Evolutionary conservation across 805 yeast species (phyloP).

Genomic region (Saturnispora besseyi): DNA sequence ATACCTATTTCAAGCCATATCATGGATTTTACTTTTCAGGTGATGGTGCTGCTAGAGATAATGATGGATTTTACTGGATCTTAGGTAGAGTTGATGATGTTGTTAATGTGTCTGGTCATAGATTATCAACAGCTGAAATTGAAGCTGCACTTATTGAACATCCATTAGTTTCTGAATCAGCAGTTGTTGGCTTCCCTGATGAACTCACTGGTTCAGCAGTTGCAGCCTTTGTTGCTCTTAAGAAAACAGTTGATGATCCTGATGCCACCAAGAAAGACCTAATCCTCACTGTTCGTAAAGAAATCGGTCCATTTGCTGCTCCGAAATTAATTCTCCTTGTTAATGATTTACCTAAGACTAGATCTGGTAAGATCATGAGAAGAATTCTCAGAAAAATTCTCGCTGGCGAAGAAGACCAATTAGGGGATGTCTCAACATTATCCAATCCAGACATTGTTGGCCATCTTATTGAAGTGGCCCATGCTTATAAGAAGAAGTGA

Average conservation of each 20-base stretch:
- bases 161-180: constrained; percentile 62
- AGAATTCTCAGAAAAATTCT: constrained; percentile 70
- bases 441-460: constrained; percentile 69
- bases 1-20: constrained; percentile 76
- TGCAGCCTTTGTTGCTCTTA: constrained; percentile 70
- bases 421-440: constrained; percentile 72
- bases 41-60: constrained; percentile 83
- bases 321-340: constrained; percentile 68
- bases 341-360: constrained; percentile 73
- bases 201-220: constrained; percentile 85
- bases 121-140: constrained; percentile 83
- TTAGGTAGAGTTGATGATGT: constrained; percentile 85
- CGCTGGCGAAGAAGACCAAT: constrained; percentile 69
- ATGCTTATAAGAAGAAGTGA: constrained; percentile 3
- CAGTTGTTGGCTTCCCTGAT: constrained; percentile 77
- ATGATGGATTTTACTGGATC: constrained; percentile 80
- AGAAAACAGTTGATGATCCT: constrained; percentile 41
- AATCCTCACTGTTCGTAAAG: constrained; percentile 62
- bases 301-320: constrained; percentile 82
- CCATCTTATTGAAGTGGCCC: constrained; percentile 48
- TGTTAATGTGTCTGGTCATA: constrained; percentile 79
- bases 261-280: constrained; percentile 52
- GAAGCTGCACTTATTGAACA: constrained; percentile 77
- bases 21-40: constrained; percentile 81
- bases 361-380: constrained; percentile 85